These are phyloP conservation scores for Viola odorata DNA, from an alignment of 345 rosid genomes.

Conservation along the genomic window DNA sequence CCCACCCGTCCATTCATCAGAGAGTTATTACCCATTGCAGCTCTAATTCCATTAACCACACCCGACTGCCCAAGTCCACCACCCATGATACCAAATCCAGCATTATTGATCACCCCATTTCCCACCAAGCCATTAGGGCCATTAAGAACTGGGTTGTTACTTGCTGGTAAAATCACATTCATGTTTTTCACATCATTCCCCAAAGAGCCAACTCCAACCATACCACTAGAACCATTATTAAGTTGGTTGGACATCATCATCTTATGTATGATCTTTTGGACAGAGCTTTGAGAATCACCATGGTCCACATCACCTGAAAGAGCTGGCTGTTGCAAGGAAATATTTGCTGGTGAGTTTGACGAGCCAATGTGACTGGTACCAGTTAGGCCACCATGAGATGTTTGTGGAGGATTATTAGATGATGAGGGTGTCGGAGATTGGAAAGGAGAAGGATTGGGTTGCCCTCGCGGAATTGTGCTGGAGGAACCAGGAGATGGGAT, in stretches of 20 bases:
- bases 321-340: constrained; percentile 52
- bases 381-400: constrained; percentile 45
- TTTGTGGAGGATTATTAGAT: constrained; percentile 46
- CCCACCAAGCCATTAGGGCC: constrained; percentile 43
- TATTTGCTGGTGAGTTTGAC: constrained; percentile 51
- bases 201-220: constrained; percentile 50
- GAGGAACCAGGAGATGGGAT: constrained; percentile 78
- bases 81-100: constrained; percentile 44
- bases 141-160: constrained; percentile 39
- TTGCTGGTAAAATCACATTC: constrained; percentile 44
- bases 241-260: constrained; percentile 66
- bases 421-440: constrained; percentile 70
- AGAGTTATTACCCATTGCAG: constrained; percentile 49
- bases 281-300: constrained; percentile 67
- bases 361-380: constrained; percentile 53
- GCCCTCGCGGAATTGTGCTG: constrained; percentile 55
- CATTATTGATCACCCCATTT: constrained; percentile 42
- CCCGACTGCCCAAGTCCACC: constrained; percentile 56
- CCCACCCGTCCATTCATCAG: constrained; percentile 72
- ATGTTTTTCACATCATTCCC: constrained; percentile 52
- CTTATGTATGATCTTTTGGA: constrained; percentile 79
- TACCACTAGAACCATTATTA: constrained; percentile 36
- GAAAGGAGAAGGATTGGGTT: constrained; percentile 57
- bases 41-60: constrained; percentile 59
- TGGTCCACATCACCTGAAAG: constrained; percentile 53